Percentiles rank a stretch among this genome's conserved stretches.
phyloP scores from a whole-genome alignment of 2,329 filamentous ascomycete species.

The Paramyrothecium sp. region DNA sequence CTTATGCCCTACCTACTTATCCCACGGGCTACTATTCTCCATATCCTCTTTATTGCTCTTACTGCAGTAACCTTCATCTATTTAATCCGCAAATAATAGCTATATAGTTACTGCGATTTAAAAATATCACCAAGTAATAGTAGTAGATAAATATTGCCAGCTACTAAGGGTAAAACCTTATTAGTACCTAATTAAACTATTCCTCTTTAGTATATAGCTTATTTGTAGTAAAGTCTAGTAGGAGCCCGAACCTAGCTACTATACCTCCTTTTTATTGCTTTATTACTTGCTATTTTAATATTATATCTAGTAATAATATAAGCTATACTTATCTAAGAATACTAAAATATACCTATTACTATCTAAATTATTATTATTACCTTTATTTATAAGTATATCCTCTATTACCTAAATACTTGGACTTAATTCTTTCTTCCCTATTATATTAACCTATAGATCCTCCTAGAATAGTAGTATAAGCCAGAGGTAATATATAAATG shows the following conservation, averaged over 20 bases:
- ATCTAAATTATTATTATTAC: no score
- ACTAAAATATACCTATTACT: no score
- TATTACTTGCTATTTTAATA: no score
- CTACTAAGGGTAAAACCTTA: slow-evolving; percentile 3
- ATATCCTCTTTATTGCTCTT: slow-evolving; percentile 1
- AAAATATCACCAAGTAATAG: neutral
- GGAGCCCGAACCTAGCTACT: no score
- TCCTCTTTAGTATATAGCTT: slow-evolving; percentile 1
- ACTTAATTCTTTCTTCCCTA: neutral
- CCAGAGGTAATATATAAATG: no score
- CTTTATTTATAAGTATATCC: no score
- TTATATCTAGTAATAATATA: no score
- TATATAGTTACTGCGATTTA: no score
- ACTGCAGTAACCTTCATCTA: neutral
- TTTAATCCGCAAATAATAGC: slow-evolving; percentile 1
- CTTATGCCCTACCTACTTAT: slow-evolving; percentile 1
- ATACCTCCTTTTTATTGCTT: no score
- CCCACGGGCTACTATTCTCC: neutral
- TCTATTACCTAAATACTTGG: no score
- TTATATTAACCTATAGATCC: neutral
- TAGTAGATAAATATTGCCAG: slow-evolving; percentile 1
- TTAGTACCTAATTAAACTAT: slow-evolving; percentile 1
- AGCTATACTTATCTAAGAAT: no score
- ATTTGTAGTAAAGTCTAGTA: no score
- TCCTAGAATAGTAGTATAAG: neutral